Evolutionary conservation across 148 eudicot species (phyloP).

Genomic region (Dianthus caryophyllus): DNA sequence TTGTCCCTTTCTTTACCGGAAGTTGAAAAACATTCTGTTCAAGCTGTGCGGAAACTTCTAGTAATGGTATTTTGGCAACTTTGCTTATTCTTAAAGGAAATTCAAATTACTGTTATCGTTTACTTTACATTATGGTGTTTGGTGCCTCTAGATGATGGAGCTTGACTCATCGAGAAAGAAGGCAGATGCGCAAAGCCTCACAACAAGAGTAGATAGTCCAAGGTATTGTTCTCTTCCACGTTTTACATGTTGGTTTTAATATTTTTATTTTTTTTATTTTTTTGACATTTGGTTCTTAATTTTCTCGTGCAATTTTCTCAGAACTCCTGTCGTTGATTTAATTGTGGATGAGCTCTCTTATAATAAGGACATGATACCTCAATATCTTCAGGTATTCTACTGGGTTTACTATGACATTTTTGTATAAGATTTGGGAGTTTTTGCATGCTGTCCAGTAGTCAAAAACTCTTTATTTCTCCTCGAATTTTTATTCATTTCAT

Average conservation of each 20-base stretch:
- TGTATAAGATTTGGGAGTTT: neutral
- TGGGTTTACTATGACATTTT: neutral
- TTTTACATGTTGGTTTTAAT: neutral
- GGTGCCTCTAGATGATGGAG: slow-evolving; percentile 53
- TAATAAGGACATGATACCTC: slow-evolving; percentile 43
- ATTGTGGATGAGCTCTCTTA: slow-evolving; percentile 79
- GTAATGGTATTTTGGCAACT: slow-evolving; percentile 47
- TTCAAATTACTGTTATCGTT: neutral
- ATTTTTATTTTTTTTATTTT: neutral
- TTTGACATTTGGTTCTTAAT: neutral
- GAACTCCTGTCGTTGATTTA: slow-evolving; percentile 61
- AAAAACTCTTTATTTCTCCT: neutral
- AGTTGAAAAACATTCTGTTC: slow-evolving; percentile 38
- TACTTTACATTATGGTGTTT: slow-evolving; percentile 12
- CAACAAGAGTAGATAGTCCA: slow-evolving; percentile 70
- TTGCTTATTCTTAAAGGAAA: slow-evolving; percentile 4
- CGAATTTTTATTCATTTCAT: neutral
- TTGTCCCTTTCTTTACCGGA: slow-evolving; percentile 59
- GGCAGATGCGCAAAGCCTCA: slow-evolving; percentile 60
- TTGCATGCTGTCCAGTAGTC: neutral
- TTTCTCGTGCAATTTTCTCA: slow-evolving; percentile 31
- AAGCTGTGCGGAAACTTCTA: slow-evolving; percentile 52
- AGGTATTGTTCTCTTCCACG: slow-evolving; percentile 42
- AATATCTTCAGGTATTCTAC: slow-evolving; percentile 63
- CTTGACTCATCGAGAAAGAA: slow-evolving; percentile 61